Evolutionary conservation across 2,329 filamentous ascomycete genomes (phyloP), one percentile per base, ranked within the genome.

Genomic region (Aspergillus bombycis): DNA sequence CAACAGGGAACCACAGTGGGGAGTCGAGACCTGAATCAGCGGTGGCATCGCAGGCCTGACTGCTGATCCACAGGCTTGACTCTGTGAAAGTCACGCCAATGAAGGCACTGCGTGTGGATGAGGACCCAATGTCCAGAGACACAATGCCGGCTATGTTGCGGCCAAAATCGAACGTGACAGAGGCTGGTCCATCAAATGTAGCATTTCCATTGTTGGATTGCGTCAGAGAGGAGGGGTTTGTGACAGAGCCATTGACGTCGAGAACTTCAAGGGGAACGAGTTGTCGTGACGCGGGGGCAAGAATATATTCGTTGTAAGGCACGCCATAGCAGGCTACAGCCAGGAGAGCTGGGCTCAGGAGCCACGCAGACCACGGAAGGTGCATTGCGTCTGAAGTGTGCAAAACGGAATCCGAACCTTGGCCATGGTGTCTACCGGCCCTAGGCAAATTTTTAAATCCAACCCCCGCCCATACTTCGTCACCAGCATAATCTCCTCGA

Each of bases 21-120:
- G 81, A 78, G 55, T 86, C 84, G 12, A 82, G 77, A 0, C 80
- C 82, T 5, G 76, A 74, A 57, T 83, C 79, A 3, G 77, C 77
- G 0, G 81, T 84, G 1, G 80, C 81, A 70, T 85, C 84, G 62
- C 79, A 78, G 9, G 73, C 77, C 32, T 78, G 67, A 4, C 76
- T 78, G 43, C 78, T 83, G 53, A 86, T 82, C 82, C 82, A 87
- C 1, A 84, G 65, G 28, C 65, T 75, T 2, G 73, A 76, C 62
- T 82, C 79, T 0, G 75, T 76, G 61, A 79, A 82, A 3, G 75
- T 77, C 9, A 81, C 63, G 6, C 79, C 78, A 9, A 82, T 68
- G n/a, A 74, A 76, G 11, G 73, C 74, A 57, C 69, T 63, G 0
- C 67, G 30, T 3, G 73, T 69, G 1, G 70, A 70, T 1, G 65